Evolutionary conservation across 2,329 filamentous ascomycete species (phyloP).

Genomic region (Verruconis gallopava): DNA sequence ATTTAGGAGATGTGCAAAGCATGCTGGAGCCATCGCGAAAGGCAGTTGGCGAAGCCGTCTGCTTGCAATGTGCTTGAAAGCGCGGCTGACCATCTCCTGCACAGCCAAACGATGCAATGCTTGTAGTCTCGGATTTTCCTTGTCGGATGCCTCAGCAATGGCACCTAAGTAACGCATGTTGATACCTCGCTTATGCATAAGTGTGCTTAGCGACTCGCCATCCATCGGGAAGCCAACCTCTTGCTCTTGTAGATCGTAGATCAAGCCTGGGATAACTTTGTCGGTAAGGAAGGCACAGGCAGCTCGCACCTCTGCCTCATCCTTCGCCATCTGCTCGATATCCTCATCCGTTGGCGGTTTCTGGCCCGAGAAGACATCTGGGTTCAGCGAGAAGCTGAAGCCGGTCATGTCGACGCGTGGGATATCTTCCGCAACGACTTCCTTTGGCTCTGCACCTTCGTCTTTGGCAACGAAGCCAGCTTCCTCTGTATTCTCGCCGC

Average conservation of each 20-base stretch:
- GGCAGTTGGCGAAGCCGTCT: conserved; percentile 69
- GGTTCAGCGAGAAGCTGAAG: conserved; percentile 83
- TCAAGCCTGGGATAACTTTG: conserved; percentile 68
- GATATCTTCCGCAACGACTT: conserved; percentile 32
- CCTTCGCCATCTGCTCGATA: conserved; percentile 66
- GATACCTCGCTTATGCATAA: conserved; percentile 93
- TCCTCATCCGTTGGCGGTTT: conserved; percentile 80
- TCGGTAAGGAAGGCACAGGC: conserved; percentile 67
- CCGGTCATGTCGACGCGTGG: conserved; percentile 66
- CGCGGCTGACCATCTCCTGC: conserved; percentile 90
- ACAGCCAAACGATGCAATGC: conserved; percentile 65
- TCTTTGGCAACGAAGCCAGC: conserved; percentile 10
- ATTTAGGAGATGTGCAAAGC: conserved; percentile 79
- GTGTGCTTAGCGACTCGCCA: conserved; percentile 73
- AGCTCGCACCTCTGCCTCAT: conserved; percentile 78
- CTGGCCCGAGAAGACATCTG: conserved; percentile 90
- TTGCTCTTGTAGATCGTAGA: conserved; percentile 78
- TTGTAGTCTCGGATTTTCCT: conserved; percentile 52
- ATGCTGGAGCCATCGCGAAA: conserved; percentile 64
- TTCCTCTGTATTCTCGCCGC: conserved; percentile 16
- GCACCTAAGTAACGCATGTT: conserved; percentile 93
- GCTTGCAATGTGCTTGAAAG: conserved; percentile 85
- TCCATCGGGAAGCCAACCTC: conserved; percentile 98
- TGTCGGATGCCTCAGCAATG: conserved; percentile 52
- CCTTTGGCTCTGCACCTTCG: conserved; percentile 17